Conservation (phyloP, 2,329 filamentous ascomycete species). For the Fusarium setosum region DNA sequence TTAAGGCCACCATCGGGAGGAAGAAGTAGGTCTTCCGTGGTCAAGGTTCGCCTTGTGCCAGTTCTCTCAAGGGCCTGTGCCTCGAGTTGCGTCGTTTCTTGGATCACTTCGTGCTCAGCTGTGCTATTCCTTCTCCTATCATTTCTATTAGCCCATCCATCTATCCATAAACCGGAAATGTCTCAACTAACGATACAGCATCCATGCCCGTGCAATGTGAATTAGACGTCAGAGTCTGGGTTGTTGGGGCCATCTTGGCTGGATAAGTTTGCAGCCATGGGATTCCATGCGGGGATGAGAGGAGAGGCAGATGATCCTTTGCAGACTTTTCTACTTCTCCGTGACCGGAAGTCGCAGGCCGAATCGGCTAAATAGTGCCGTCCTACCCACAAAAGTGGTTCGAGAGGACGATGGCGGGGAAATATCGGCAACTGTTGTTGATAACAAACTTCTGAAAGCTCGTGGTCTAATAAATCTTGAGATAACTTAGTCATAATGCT, state of each 20-base stretch:
- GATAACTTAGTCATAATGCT: too few relatives aligned
- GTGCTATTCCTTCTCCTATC: background rate
- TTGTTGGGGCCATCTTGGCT: background rate
- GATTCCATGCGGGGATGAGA: background rate
- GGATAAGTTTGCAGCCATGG: too few relatives aligned
- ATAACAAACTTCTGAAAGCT: too few relatives aligned
- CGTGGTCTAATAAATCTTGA: too few relatives aligned
- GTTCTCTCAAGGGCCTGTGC: background rate
- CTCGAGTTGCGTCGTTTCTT: background rate
- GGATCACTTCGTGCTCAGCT: too few relatives aligned
- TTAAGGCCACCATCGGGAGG: slow-evolving; percentile 43
- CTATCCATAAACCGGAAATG: too few relatives aligned
- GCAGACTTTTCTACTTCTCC: background rate
- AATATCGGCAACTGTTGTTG: too few relatives aligned
- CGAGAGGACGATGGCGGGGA: too few relatives aligned
- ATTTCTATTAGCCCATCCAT: background rate
- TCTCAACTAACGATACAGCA: too few relatives aligned
- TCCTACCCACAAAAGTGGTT: background rate
- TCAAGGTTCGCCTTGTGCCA: background rate
- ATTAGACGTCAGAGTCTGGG: background rate
- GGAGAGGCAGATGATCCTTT: background rate
- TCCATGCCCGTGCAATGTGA: too few relatives aligned
- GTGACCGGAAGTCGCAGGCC: background rate
- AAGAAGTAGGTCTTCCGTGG: background rate
- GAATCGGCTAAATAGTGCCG: background rate